Conservation (phyloP, 768 basidiomycete species). For the Serendipita vermifera region DNA sequence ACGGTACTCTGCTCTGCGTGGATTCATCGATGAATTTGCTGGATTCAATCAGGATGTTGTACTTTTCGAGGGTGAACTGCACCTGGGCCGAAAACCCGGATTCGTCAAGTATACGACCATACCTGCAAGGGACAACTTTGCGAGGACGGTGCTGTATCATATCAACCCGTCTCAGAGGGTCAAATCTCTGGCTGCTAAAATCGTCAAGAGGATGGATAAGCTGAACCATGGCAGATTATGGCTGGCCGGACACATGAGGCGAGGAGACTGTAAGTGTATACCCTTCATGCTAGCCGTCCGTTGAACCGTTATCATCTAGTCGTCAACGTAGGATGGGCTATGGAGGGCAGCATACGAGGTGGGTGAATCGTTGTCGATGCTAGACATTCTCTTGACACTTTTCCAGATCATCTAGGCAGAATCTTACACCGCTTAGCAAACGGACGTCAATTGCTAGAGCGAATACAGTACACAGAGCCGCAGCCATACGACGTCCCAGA, state of each 20-base stretch:
- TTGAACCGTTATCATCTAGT: not conserved
- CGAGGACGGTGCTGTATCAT: not conserved
- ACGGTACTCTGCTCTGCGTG: constrained; percentile 27
- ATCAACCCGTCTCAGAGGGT: not conserved
- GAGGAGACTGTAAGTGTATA: constrained; percentile 15
- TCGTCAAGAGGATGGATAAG: not conserved
- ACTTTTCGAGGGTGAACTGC: constrained; percentile 23
- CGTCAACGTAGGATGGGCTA: constrained; percentile 9
- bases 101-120: constrained; percentile 7
- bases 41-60: constrained; percentile 27
- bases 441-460: not conserved
- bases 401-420: constrained; percentile 5
- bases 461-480: not conserved
- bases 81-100: constrained; percentile 17
- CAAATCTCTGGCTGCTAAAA: not conserved
- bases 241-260: constrained; percentile 16
- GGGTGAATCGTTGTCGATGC: not conserved
- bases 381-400: constrained; percentile 19
- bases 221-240: constrained; percentile 14
- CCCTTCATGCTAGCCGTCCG: not conserved
- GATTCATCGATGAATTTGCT: constrained; percentile 30
- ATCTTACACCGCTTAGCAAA: not conserved
- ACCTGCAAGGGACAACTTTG: constrained; percentile 7
- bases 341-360: not conserved
- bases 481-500: not conserved